Conservation (phyloP, 1,284 basidiomycete species). For the Boletus smithii region DNA sequence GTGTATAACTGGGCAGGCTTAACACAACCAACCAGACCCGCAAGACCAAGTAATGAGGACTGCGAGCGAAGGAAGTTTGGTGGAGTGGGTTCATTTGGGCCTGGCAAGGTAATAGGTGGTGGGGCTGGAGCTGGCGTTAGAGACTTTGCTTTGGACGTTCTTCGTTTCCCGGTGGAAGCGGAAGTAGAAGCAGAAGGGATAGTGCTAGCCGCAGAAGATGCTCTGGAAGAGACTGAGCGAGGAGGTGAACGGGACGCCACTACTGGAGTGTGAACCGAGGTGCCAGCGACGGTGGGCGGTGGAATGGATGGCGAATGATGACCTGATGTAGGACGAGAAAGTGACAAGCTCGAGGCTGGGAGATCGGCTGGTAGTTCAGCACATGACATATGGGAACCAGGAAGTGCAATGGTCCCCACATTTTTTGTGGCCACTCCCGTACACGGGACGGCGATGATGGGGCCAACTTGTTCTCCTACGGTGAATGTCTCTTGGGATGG, state of each 20-base stretch:
- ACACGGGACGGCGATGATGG: conserved; percentile 18
- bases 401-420: conserved; percentile 94
- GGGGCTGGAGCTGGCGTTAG: conserved; percentile 34
- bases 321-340: conserved; percentile 23
- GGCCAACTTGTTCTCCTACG: conserved; percentile 3
- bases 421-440: conserved; percentile 55
- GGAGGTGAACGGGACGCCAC: conserved; percentile 16
- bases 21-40: conserved; percentile 63
- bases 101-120: conserved; percentile 58
- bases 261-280: conserved; percentile 3
- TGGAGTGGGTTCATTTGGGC: conserved; percentile 57
- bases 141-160: conserved; percentile 26
- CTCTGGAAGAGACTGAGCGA: conserved; percentile 9
- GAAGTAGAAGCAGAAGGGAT: conserved; percentile 1
- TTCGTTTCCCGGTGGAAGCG: conserved; percentile 21
- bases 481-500: conserved; percentile 56
- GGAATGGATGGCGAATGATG: neutral
- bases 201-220: conserved; percentile 14
- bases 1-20: conserved; percentile 50
- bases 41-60: conserved; percentile 62
- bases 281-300: neutral
- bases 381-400: conserved; percentile 77
- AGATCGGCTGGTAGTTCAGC: conserved; percentile 77
- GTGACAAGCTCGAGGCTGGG: conserved; percentile 49
- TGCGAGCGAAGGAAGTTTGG: conserved; percentile 70